Conservation (phyloP, 805 yeast species). For the Kuraishia cidri region DNA sequence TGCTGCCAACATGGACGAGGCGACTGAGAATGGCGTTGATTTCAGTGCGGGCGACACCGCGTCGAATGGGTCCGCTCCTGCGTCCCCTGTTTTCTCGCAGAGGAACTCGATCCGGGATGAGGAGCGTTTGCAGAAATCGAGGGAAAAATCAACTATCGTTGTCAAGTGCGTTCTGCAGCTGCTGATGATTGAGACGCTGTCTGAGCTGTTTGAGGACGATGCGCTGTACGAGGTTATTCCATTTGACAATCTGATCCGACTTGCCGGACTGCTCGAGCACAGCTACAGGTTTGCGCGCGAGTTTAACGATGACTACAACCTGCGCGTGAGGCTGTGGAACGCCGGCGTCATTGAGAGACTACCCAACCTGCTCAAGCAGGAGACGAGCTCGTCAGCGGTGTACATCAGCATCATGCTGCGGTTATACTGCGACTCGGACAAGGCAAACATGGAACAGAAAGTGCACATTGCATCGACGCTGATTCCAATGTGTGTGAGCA, state of each 20-base stretch:
- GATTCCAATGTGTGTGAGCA: conserved; percentile 62
- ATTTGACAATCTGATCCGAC: conserved; percentile 44
- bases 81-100: conserved; percentile 10
- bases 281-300: conserved; percentile 79
- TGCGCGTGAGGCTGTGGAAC: conserved; percentile 83
- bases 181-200: conserved; percentile 76
- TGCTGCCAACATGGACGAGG: conserved; percentile 12
- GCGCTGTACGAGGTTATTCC: conserved; percentile 65
- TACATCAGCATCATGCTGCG: conserved; percentile 74
- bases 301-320: conserved; percentile 82
- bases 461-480: conserved; percentile 41
- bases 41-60: conserved; percentile 5
- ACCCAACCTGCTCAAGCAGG: conserved; percentile 89
- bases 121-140: conserved; percentile 33
- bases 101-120: conserved; percentile 12
- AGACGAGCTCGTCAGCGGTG: conserved; percentile 83
- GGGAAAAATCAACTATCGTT: conserved; percentile 67
- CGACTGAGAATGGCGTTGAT: conserved; percentile 17
- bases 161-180: conserved; percentile 89
- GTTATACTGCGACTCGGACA: conserved; percentile 59
- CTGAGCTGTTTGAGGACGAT: conserved; percentile 70
- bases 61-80: conserved; percentile 5
- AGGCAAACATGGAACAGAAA: conserved; percentile 37
- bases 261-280: conserved; percentile 51
- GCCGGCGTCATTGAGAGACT: conserved; percentile 88